Evolutionary conservation across 257 asterid species (phyloP).

Genomic region (Ballota nigra): DNA sequence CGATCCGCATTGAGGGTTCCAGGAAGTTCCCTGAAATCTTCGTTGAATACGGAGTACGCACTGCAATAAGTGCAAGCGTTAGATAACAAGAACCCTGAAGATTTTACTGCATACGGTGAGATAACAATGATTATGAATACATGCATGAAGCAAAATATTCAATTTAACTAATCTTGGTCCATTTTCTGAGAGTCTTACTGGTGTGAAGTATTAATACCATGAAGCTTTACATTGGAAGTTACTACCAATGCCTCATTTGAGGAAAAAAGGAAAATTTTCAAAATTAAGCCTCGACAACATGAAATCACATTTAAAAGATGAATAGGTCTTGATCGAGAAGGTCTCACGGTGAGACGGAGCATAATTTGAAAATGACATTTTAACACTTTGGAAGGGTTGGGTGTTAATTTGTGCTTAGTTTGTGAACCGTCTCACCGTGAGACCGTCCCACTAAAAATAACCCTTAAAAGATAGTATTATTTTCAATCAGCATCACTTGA

Average conservation of each 20-base stretch:
- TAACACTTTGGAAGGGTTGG: too few relatives aligned
- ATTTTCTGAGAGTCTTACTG: not conserved
- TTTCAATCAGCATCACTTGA: not conserved
- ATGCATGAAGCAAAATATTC: not conserved
- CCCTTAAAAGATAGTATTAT: not conserved
- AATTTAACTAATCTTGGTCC: not conserved
- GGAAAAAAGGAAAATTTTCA: not conserved
- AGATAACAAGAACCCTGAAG: not conserved
- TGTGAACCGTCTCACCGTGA: too few relatives aligned
- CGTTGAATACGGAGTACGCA: constrained; percentile 92
- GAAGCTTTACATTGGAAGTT: too few relatives aligned
- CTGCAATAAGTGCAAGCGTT: constrained; percentile 44
- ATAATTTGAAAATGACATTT: too few relatives aligned
- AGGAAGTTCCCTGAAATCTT: constrained; percentile 88
- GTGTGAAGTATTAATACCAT: not conserved
- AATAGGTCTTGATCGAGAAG: too few relatives aligned
- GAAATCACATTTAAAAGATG: not conserved
- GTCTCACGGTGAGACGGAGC: too few relatives aligned
- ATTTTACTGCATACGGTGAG: not conserved
- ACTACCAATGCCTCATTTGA: too few relatives aligned
- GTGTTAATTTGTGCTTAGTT: too few relatives aligned
- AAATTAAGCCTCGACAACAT: not conserved
- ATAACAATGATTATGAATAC: not conserved
- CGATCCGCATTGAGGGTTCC: constrained; percentile 94
- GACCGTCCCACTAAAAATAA: too few relatives aligned